These are phyloP conservation scores for Tillandsia fasciculata DNA, from an alignment of 176 grass and related monocot genomes.

Conservation along the genomic window DNA sequence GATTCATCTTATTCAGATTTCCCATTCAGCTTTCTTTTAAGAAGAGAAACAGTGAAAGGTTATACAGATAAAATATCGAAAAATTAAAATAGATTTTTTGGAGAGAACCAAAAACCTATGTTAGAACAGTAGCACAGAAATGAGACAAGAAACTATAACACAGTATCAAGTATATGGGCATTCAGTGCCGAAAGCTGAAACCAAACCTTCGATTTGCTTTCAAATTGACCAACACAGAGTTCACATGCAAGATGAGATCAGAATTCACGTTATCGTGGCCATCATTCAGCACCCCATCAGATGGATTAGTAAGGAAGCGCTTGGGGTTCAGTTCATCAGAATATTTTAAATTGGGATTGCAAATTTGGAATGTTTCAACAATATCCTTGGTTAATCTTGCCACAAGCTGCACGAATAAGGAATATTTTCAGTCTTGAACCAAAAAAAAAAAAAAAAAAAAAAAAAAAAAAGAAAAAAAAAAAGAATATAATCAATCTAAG, in stretches of 20 bases:
- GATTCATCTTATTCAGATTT: no score
- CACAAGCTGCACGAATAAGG: constrained; percentile 1
- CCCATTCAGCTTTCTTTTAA: no score
- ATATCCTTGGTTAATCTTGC: constrained; percentile 8
- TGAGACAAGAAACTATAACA: no score
- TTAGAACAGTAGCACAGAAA: no score
- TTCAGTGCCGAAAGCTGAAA: neutral
- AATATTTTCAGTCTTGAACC: neutral
- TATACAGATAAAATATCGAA: neutral
- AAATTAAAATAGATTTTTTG: no score
- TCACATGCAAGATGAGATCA: constrained; percentile 9
- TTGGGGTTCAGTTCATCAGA: constrained; percentile 6
- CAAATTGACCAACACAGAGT: constrained; percentile 4
- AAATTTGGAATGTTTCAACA: constrained; percentile 1
- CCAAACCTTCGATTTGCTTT: constrained; percentile 10
- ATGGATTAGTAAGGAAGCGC: constrained; percentile 15
- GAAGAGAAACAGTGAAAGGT: neutral
- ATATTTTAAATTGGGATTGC: constrained; percentile 9
- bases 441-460: neutral
- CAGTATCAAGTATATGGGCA: no score
- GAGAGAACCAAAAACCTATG: no score
- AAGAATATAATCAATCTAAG: neutral
- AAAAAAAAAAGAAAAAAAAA: neutral
- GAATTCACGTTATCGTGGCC: constrained; percentile 8
- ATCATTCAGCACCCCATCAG: constrained; percentile 1